phyloP scores from a whole-genome alignment of 164 flowering plant species.

The Macadamia tetraphylla region DNA sequence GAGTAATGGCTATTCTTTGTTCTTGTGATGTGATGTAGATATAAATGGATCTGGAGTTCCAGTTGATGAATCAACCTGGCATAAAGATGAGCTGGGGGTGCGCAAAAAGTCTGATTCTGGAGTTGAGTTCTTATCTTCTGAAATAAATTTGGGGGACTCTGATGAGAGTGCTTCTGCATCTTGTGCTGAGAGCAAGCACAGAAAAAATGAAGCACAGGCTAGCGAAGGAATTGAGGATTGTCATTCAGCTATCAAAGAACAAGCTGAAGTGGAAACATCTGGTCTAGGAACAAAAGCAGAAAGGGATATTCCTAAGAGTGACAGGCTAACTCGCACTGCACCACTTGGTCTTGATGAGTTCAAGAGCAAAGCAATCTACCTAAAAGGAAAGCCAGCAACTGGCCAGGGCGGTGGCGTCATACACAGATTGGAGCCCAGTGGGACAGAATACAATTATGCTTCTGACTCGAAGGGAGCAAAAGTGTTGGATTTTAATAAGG shows the following conservation, averaged over 20 bases:
- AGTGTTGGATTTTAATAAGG: slow-evolving; percentile 77
- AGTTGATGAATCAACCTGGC: slow-evolving; percentile 28
- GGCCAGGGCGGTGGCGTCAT: slow-evolving; percentile 48
- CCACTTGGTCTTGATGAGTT: slow-evolving; percentile 83
- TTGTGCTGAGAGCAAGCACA: slow-evolving; percentile 11
- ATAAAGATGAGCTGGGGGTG: slow-evolving; percentile 26
- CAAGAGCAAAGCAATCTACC: slow-evolving; percentile 64
- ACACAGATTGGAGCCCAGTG: slow-evolving; percentile 87
- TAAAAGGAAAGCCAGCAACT: slow-evolving; percentile 39
- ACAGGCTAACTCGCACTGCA: slow-evolving; percentile 41
- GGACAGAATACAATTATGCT: slow-evolving; percentile 87
- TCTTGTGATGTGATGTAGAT: slow-evolving; percentile 23
- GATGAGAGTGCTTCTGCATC: slow-evolving; percentile 12
- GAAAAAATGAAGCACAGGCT: slow-evolving; percentile 3
- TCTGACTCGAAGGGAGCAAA: slow-evolving; percentile 93
- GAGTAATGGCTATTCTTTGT: not conserved
- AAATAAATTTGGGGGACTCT: slow-evolving; percentile 13
- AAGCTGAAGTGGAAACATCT: slow-evolving; percentile 21
- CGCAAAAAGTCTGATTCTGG: slow-evolving; percentile 12
- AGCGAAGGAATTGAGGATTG: slow-evolving; percentile 13
- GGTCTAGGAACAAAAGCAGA: slow-evolving; percentile 21
- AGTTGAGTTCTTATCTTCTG: slow-evolving; percentile 11
- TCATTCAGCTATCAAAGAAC: slow-evolving; percentile 15
- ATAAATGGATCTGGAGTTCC: slow-evolving; percentile 27
- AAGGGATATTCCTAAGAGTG: slow-evolving; percentile 32